Conservation (phyloP, 306 rosid species). For the Ormosia emarginata region DNA sequence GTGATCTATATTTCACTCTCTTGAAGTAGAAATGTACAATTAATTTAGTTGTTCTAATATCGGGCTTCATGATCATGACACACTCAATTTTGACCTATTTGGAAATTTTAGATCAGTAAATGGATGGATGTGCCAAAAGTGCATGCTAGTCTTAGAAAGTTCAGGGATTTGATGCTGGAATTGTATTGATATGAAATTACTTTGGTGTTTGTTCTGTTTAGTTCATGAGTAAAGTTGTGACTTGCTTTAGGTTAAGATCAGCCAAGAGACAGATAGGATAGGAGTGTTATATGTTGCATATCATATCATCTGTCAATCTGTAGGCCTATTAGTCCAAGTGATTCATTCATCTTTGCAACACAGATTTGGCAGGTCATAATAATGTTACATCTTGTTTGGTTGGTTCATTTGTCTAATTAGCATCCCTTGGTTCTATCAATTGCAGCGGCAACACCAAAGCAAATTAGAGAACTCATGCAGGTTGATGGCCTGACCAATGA, state of each 20-base stretch:
- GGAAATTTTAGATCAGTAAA: conserved; percentile 8
- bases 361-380: conserved; percentile 7
- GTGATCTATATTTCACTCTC: conserved; percentile 12
- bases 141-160: background rate
- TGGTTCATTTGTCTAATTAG: conserved; percentile 28
- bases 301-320: conserved; percentile 13
- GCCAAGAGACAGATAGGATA: background rate
- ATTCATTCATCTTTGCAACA: conserved; percentile 10
- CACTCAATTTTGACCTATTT: background rate
- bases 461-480: conserved; percentile 96
- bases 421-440: conserved; percentile 7
- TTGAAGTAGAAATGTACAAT: conserved; percentile 23
- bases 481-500: conserved; percentile 97
- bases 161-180: conserved; percentile 16
- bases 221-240: background rate
- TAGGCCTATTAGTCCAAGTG: background rate
- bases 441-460: conserved; percentile 97
- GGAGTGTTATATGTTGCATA: background rate
- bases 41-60: background rate
- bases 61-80: background rate
- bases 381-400: background rate
- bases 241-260: conserved; percentile 19
- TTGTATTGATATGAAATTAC: conserved; percentile 17
- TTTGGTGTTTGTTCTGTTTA: conserved; percentile 14
- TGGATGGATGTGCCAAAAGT: conserved; percentile 5